Evolutionary conservation across 2,329 filamentous ascomycete genomes (phyloP), one percentile per base, ranked within the genome.

Genomic region (Penicillium thymicola): DNA sequence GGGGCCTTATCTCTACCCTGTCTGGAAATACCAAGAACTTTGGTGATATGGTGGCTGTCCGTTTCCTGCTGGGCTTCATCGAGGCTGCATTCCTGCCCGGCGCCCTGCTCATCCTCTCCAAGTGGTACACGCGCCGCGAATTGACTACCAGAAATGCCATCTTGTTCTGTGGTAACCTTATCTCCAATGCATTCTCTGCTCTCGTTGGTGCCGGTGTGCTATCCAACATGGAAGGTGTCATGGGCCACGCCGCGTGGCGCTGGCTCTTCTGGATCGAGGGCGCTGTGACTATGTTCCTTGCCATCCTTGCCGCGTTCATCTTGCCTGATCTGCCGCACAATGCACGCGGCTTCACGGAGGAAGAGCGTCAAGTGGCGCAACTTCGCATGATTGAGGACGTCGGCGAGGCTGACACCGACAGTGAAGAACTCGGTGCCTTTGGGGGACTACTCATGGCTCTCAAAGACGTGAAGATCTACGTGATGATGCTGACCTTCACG

Each of bases 401-500:
- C 1, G 82, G 82, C 40, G 81, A 84, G 67, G 80, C 79, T 0
- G 82, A 85, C 56, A 74, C 72, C 7, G 82, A 85, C 62, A 75
- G 76, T 0, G 72, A 74, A n/a, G 76, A 83, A 13, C 61, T 66
- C 62, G 78, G 79, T 3, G 65, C 76, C 2, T 80, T 83, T 58
- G 77, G 78, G 9, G 85, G 85, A 85, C 30, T 74, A 4, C 36
- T 81, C 51, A 82, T 87, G 79, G 82, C 83, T 0, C 65, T 85
- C 48, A 84, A 82, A 69, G 85, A 87, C 59, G 16, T 73, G 60
- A 87, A 86, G 75, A 83, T 86, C 59, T 87, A 85, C 65, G 65
- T 87, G 58, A 82, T 87, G 81, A 85, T 85, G 79, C 54, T 86
- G 7, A 83, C 82, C 1, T 82, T 86, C 55, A 83, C 82, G 3